phyloP scores from a whole-genome alignment of 192 early-diverging fungal genomes.

The Podila epigama region DNA sequence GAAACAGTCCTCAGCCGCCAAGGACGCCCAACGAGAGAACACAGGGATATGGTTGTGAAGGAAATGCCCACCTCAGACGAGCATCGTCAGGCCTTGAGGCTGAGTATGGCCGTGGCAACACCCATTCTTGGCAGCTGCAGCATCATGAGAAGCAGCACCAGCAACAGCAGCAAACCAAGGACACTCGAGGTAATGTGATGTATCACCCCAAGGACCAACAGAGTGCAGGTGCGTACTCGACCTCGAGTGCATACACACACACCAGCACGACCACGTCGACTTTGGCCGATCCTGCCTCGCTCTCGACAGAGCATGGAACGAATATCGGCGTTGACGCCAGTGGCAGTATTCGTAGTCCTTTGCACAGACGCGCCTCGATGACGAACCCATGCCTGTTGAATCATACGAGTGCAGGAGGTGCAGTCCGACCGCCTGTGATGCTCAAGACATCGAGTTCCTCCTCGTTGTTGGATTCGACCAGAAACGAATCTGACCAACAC shows the following conservation, averaged over 20 bases:
- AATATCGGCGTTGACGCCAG: background rate
- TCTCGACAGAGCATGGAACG: no score
- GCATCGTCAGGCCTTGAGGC: constrained; percentile 36
- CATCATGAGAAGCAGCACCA: background rate
- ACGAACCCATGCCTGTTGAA: constrained; percentile 45
- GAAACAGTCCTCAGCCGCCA: background rate
- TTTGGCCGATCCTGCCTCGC: no score
- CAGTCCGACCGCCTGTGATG: constrained; percentile 30
- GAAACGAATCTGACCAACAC: background rate
- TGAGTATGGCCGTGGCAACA: background rate
- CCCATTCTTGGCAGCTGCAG: background rate
- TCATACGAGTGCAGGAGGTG: constrained; percentile 21
- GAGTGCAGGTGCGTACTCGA: background rate
- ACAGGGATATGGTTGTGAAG: constrained; percentile 34
- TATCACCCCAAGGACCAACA: background rate
- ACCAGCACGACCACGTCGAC: no score
- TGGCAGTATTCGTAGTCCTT: background rate
- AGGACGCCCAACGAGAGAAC: background rate
- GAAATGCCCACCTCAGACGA: constrained; percentile 41
- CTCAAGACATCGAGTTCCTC: constrained; percentile 9
- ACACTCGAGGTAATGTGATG: background rate
- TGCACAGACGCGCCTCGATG: constrained; percentile 13
- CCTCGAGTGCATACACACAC: background rate
- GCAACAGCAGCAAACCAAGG: background rate
- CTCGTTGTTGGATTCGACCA: background rate